Evolutionary conservation across 176 grass and related monocot species (phyloP).

Genomic region (Stipa capillata): DNA sequence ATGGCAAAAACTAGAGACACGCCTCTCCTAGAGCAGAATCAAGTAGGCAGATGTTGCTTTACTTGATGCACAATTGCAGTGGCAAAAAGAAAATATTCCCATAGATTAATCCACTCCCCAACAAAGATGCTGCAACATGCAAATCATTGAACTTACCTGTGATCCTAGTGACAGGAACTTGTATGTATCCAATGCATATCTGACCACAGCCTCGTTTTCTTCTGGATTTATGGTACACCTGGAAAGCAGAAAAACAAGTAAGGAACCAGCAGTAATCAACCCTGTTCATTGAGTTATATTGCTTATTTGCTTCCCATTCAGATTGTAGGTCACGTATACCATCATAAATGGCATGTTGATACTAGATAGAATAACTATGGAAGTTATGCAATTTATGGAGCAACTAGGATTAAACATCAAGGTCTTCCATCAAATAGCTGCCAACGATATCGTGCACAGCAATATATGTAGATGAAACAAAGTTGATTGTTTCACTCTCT

Average conservation of each 20-base stretch:
- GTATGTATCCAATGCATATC: constrained; percentile 89
- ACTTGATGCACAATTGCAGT: background rate
- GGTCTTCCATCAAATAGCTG: background rate
- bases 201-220: constrained; percentile 87
- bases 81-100: background rate
- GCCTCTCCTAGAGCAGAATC: background rate
- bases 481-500: background rate
- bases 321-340: background rate
- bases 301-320: background rate
- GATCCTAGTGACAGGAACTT: constrained; percentile 66
- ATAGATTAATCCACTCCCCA: background rate
- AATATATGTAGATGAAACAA: background rate
- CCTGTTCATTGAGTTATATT: background rate
- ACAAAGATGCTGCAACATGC: background rate
- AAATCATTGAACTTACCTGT: constrained; percentile 43
- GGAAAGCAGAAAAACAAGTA: constrained; percentile 14
- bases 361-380: background rate
- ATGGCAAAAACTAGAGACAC: background rate
- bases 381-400: background rate
- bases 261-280: background rate
- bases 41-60: no score
- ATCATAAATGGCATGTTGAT: background rate
- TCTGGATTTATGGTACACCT: constrained; percentile 99
- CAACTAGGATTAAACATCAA: background rate
- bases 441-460: background rate